Evolutionary conservation across 768 basidiomycete genomes (phyloP).

Genomic region (Pleurotus tuber-regium): DNA sequence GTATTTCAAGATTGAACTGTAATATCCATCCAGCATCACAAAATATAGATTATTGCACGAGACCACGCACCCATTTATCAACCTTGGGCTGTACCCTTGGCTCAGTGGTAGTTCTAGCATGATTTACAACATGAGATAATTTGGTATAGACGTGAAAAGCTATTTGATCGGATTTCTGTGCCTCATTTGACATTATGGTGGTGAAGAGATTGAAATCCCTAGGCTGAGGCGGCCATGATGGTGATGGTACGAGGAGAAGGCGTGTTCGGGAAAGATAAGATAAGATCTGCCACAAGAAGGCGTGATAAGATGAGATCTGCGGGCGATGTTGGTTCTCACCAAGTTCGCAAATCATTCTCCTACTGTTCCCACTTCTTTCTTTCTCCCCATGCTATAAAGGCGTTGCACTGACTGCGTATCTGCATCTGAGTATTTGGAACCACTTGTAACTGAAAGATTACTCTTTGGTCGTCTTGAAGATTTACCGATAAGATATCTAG

Average conservation of each 20-base stretch:
- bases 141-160: slow-evolving; percentile 82
- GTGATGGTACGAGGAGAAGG: slow-evolving; percentile 11
- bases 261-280: slow-evolving; percentile 3
- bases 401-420: no score
- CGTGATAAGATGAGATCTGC: not conserved
- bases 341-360: no score
- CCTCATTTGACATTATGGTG: slow-evolving; percentile 35
- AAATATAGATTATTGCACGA: no score
- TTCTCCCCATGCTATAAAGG: no score
- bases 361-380: no score
- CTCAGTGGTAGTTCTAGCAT: slow-evolving; percentile 66
- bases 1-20: slow-evolving; percentile 82
- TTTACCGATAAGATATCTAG: no score
- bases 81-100: slow-evolving; percentile 42
- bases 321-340: no score
- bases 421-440: no score
- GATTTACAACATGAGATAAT: slow-evolving; percentile 70
- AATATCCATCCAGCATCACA: no score
- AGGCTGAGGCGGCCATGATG: slow-evolving; percentile 1
- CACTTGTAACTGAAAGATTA: no score
- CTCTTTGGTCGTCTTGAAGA: no score
- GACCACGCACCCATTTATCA: slow-evolving; percentile 76
- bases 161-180: slow-evolving; percentile 79
- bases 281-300: not conserved
- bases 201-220: not conserved